These are phyloP conservation scores for Termitomyces titanicus DNA, from an alignment of 768 basidiomycete species.

Conservation along the genomic window DNA sequence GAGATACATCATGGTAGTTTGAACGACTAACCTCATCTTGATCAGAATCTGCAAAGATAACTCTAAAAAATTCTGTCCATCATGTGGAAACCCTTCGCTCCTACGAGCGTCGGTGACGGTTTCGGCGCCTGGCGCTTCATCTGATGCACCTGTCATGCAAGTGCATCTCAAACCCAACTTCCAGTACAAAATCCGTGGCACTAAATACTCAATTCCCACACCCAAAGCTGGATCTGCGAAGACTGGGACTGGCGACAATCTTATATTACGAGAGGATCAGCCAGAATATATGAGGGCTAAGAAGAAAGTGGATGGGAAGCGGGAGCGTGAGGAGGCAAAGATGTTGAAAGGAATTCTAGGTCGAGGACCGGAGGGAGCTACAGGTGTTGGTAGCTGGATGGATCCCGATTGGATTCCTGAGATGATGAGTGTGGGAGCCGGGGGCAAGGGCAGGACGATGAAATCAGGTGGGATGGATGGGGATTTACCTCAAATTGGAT, in stretches of 20 bases:
- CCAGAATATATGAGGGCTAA: constrained; percentile 81
- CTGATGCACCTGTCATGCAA: constrained; percentile 68
- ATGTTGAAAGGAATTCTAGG: constrained; percentile 63
- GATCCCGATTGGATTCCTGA: constrained; percentile 95
- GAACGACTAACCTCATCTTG: background rate
- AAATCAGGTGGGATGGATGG: constrained; percentile 51
- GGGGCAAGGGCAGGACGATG: constrained; percentile 66
- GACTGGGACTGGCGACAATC: constrained; percentile 72
- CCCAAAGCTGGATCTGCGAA: constrained; percentile 90
- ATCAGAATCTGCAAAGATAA: constrained; percentile 91
- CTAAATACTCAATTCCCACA: constrained; percentile 87
- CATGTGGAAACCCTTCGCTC: constrained; percentile 91
- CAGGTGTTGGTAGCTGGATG: constrained; percentile 77
- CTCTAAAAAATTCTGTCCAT: constrained; percentile 94
- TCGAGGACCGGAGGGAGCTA: constrained; percentile 41
- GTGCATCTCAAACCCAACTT: constrained; percentile 96
- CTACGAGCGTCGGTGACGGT: constrained; percentile 90
- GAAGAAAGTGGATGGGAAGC: constrained; percentile 68
- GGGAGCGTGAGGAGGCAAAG: constrained; percentile 73
- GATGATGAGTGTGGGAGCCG: constrained; percentile 61
- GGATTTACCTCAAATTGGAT: constrained; percentile 80
- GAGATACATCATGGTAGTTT: background rate
- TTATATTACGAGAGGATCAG: constrained; percentile 94
- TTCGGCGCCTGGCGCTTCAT: constrained; percentile 55
- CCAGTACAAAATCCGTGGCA: constrained; percentile 89